Evolutionary conservation across 106 monocot species (phyloP).

Genomic region (Dendrobium nobile): DNA sequence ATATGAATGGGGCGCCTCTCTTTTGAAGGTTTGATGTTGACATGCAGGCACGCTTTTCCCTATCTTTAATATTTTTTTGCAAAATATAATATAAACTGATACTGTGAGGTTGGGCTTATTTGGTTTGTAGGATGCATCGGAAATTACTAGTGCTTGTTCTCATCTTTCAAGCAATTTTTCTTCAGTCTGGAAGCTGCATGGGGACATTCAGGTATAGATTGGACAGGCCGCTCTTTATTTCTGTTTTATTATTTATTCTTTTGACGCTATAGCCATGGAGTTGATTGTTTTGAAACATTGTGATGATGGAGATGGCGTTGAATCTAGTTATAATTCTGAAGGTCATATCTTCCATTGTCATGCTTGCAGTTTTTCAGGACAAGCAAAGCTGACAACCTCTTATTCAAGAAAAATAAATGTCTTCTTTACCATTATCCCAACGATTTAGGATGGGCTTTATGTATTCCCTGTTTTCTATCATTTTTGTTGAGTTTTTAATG

Average conservation of each 20-base stretch:
- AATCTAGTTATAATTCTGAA: background rate
- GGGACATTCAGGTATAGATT: slow-evolving; percentile 78
- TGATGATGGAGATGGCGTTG: background rate
- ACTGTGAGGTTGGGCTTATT: slow-evolving; percentile 4
- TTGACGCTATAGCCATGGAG: background rate
- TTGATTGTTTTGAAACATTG: background rate
- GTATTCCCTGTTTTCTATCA: too few relatives aligned
- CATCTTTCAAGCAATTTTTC: slow-evolving; percentile 47
- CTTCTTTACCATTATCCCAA: too few relatives aligned
- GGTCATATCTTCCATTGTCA: background rate
- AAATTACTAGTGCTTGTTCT: slow-evolving; percentile 42
- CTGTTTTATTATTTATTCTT: background rate
- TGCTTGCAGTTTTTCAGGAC: background rate
- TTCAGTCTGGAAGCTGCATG: slow-evolving; percentile 85
- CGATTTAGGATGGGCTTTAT: too few relatives aligned
- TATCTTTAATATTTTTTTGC: background rate
- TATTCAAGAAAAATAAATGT: too few relatives aligned
- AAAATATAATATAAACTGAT: background rate
- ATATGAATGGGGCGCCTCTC: slow-evolving; percentile 69
- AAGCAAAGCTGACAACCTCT: too few relatives aligned
- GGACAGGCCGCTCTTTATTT: slow-evolving; percentile 21
- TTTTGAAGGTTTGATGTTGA: slow-evolving; percentile 55
- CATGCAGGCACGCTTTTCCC: slow-evolving; percentile 2
- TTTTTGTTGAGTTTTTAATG: too few relatives aligned
- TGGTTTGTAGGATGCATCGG: slow-evolving; percentile 70